A percentile compares a stretch with the other conserved stretches of the same genome.
These are phyloP conservation scores for Picea sitchensis DNA, from an alignment of 75 land plant genomes.

Conservation along the genomic window DNA sequence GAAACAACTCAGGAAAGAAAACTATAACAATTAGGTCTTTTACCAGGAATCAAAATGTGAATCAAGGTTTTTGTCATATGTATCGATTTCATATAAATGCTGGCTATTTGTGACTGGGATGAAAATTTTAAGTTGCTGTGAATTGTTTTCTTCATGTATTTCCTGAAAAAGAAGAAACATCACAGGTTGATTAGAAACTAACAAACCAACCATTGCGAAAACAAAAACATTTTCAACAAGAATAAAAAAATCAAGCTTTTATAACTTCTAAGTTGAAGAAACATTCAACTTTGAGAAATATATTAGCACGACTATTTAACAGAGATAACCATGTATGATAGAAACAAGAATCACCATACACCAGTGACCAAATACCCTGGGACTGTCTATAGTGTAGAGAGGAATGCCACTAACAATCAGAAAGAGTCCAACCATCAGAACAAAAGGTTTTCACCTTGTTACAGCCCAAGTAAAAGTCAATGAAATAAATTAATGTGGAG, in stretches of 20 bases:
- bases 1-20: background rate
- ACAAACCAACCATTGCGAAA: background rate
- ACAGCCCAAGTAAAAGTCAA: no score
- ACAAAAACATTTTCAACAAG: background rate
- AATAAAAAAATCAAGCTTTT: background rate
- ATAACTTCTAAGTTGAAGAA: background rate
- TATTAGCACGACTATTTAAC: background rate
- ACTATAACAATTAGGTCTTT: background rate
- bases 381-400: background rate
- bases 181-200: background rate
- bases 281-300: background rate
- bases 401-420: background rate
- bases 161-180: background rate
- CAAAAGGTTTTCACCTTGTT: no score
- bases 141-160: background rate
- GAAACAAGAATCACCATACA: background rate
- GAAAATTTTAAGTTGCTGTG: background rate
- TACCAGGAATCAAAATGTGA: background rate
- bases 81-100: background rate
- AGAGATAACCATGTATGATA: background rate
- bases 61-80: background rate
- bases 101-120: background rate
- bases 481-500: no score
- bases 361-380: background rate
- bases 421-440: no score